These are phyloP conservation scores for Hirsutella thompsonii DNA, from an alignment of 2,329 filamentous ascomycete genomes.

Conservation along the genomic window DNA sequence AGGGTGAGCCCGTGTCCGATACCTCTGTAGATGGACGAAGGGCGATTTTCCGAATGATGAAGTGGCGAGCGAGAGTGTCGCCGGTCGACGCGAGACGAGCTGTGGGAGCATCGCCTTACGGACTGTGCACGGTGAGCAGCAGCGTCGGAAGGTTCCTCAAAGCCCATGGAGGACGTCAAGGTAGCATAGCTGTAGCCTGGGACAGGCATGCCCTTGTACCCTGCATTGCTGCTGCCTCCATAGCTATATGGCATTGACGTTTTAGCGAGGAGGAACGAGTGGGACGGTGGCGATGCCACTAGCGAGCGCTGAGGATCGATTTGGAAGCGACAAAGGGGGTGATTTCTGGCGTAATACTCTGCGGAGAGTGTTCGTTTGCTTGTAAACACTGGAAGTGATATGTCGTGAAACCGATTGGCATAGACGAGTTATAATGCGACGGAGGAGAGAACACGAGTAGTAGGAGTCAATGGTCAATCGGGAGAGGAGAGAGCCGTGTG, in stretches of 20 bases:
- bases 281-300: neutral
- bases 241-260: neutral
- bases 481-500: too few relatives aligned
- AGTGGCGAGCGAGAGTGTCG: constrained; percentile 1
- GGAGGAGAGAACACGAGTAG: too few relatives aligned
- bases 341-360: too few relatives aligned
- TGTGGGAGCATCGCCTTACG: neutral
- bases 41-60: neutral
- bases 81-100: neutral
- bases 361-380: too few relatives aligned
- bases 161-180: neutral
- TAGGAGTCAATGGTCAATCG: too few relatives aligned
- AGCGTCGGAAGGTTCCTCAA: neutral
- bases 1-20: neutral
- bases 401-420: too few relatives aligned
- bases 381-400: too few relatives aligned
- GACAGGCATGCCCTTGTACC: neutral
- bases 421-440: too few relatives aligned
- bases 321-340: too few relatives aligned
- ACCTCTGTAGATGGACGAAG: neutral
- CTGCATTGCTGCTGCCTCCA: neutral
- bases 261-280: neutral
- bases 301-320: neutral
- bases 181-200: constrained; percentile 3
- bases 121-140: neutral